Evolutionary conservation across 2,329 filamentous ascomycete species (phyloP), one percentile per base, ranked within the genome.

Genomic region (Cadophora luteo-olivacea): DNA sequence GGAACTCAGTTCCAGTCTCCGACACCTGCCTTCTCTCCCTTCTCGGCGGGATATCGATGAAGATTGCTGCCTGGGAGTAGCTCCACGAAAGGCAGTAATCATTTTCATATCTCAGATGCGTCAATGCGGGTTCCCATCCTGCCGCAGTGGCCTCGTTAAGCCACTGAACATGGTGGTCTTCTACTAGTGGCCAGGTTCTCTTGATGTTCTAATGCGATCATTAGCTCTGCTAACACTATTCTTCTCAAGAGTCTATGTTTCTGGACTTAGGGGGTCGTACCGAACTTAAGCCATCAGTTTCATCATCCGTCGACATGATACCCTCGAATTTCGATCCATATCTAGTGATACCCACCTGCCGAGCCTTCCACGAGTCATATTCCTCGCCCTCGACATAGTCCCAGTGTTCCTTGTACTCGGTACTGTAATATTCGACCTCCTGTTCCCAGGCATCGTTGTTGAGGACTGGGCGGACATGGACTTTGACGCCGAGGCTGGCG

Each of bases 401-500:
- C 11, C 9, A 12, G 8, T 25, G 49, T 29, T 52, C 22, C 49
- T 25, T 14, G 22, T 52, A 25, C 22, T 52, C 19, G 22, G 22
- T 32, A 2, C 29, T 6, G 16, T 12, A 2, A 16, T 68, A 29
- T 36, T 70, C 63, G 8, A 61, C 36, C n/a, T 61, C 67, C 8
- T 68, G 64, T 48, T 72, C 70, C 65, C 67, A 72, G 1, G 64
- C 55, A 19, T 73, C 70, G 14, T 70, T 66, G 1, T 67, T 61
- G 8, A 72, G 52, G 3, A 82, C 69, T 0, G 81, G 80, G 1
- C 74, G 74, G 14, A 82, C 68, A 0, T 67, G 58, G 4, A 78
- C 70, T 6, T 77, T 62, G 0, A 81, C 67, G 0, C 78, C 78
- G 0, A 83, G 72, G 0, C 76, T 72, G 12, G 70, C 66, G 60